These are phyloP conservation scores for Mycena belliarum DNA, from an alignment of 768 basidiomycete species.

Conservation along the genomic window DNA sequence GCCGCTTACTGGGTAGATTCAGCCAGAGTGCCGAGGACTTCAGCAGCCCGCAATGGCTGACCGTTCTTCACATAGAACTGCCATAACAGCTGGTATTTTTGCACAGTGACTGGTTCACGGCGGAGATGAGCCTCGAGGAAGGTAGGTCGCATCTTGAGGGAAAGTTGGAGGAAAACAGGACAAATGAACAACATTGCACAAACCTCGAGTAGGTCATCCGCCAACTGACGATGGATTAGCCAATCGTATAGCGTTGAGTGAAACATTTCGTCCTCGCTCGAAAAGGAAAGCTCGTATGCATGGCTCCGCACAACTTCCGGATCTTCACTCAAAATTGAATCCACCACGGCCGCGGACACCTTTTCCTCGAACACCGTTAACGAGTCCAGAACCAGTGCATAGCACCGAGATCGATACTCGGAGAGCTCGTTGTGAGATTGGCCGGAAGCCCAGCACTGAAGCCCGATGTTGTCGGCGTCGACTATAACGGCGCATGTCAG, in stretches of 20 bases:
- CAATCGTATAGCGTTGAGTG: constrained; percentile 95
- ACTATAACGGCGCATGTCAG: constrained; percentile 77
- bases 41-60: constrained; percentile 84
- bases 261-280: constrained; percentile 88
- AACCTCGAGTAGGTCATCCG: constrained; percentile 91
- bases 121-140: constrained; percentile 89
- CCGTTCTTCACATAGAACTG: constrained; percentile 95
- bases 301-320: constrained; percentile 75
- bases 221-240: constrained; percentile 76
- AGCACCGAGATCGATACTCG: constrained; percentile 70
- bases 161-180: background rate
- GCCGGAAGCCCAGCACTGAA: constrained; percentile 76
- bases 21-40: constrained; percentile 79
- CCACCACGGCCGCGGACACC: constrained; percentile 24
- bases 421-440: constrained; percentile 53
- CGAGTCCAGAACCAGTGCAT: constrained; percentile 82
- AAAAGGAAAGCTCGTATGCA: constrained; percentile 85
- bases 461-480: constrained; percentile 74
- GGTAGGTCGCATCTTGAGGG: constrained; percentile 73
- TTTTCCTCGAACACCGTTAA: constrained; percentile 78
- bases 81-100: constrained; percentile 91
- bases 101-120: constrained; percentile 75
- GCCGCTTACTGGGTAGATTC: constrained; percentile 76
- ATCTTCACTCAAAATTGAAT: constrained; percentile 41
- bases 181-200: constrained; percentile 23